A percentile compares a stretch with the other conserved stretches of the same genome.
These are phyloP conservation scores for Linum trigynum DNA, from an alignment of 345 rosid genomes.

Conservation along the genomic window DNA sequence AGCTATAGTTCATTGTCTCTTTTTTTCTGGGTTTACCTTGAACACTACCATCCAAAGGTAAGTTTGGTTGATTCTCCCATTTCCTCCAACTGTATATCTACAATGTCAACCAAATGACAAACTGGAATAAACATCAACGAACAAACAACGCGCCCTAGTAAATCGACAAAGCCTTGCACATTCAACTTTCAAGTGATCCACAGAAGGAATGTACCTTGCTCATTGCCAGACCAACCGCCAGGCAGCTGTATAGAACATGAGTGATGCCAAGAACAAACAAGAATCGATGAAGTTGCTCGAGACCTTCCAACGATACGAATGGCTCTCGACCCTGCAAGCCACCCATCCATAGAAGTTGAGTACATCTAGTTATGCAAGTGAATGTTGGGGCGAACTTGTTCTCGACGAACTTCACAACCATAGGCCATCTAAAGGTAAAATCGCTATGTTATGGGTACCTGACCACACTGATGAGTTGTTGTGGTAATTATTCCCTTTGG, in stretches of 20 bases:
- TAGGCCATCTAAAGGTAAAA: neutral
- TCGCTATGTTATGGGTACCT: constrained; percentile 30
- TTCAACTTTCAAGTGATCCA: too few species aligned
- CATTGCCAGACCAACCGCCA: constrained; percentile 89
- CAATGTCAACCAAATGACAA: constrained; percentile 7
- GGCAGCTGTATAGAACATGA: constrained; percentile 80
- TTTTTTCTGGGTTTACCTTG: constrained; percentile 36
- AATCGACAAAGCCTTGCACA: neutral
- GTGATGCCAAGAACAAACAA: constrained; percentile 81
- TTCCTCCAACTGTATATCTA: constrained; percentile 94
- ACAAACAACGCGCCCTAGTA: neutral
- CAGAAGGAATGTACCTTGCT: constrained; percentile 50
- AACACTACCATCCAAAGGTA: constrained; percentile 40
- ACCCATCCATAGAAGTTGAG: neutral
- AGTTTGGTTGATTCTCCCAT: constrained; percentile 63
- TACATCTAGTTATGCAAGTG: neutral
- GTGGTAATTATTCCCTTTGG: constrained; percentile 38
- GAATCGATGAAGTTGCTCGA: constrained; percentile 83
- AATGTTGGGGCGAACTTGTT: too few species aligned
- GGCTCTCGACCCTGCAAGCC: constrained; percentile 75
- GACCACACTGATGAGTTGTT: constrained; percentile 57
- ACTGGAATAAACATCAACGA: neutral
- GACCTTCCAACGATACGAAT: constrained; percentile 74
- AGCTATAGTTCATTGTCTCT: neutral
- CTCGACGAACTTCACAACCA: neutral